These are phyloP conservation scores for Neurospora sp. DNA, from an alignment of 2,329 filamentous ascomycete species.

Conservation along the genomic window DNA sequence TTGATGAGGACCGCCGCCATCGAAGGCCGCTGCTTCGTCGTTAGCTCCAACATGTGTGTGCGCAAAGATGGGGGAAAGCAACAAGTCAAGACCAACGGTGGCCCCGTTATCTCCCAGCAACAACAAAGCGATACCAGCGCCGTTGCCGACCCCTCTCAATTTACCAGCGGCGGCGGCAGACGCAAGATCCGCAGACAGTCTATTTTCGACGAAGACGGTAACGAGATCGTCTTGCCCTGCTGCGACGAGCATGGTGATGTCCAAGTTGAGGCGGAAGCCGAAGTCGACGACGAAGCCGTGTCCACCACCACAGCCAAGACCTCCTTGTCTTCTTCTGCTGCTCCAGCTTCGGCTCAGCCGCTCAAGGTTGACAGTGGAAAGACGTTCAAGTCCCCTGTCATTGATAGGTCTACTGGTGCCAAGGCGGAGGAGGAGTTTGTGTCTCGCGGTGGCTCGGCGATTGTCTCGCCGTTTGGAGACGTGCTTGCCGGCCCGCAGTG, in stretches of 20 bases:
- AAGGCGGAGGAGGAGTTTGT: constrained; percentile 39
- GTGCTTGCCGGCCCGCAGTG: constrained; percentile 73
- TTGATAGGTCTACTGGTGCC: constrained; percentile 2
- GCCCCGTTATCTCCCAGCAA: background rate
- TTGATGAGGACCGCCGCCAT: constrained; percentile 74
- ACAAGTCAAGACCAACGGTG: constrained; percentile 24
- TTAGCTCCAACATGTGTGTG: constrained; percentile 78
- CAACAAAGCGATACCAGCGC: constrained; percentile 27
- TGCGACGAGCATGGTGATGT: background rate
- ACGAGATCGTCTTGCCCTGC: constrained; percentile 32
- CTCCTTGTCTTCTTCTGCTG: background rate
- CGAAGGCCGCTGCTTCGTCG: constrained; percentile 77
- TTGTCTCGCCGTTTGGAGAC: constrained; percentile 71
- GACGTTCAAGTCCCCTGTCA: background rate
- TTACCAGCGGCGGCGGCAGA: constrained; percentile 9
- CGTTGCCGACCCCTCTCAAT: background rate
- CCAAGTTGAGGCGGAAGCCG: constrained; percentile 1
- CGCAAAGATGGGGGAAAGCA: constrained; percentile 45
- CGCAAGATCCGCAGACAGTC: constrained; percentile 28
- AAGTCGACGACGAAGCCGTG: background rate
- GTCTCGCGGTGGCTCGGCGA: constrained; percentile 71
- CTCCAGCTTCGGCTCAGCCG: background rate
- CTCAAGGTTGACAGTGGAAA: background rate
- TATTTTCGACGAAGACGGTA: constrained; percentile 40
- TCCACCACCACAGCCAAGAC: background rate